These are phyloP conservation scores for Hirschioporus abietinus DNA, from an alignment of 768 basidiomycete species.

Conservation along the genomic window DNA sequence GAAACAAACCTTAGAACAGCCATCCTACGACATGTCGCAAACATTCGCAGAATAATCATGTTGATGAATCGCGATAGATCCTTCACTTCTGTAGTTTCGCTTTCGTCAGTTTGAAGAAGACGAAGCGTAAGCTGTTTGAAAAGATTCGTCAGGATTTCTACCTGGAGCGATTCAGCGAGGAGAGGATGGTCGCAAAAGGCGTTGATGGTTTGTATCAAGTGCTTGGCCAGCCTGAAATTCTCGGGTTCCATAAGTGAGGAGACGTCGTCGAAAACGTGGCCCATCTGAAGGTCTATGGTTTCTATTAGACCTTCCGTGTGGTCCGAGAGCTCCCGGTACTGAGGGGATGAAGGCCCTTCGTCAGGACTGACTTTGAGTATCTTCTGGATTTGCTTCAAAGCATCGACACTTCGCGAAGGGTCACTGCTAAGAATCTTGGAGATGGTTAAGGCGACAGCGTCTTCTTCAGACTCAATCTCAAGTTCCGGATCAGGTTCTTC, in stretches of 20 bases:
- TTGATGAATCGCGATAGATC: conserved; percentile 97
- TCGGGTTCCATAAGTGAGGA: conserved; percentile 68
- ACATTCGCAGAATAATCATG: conserved; percentile 92
- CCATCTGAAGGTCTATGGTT: conserved; percentile 87
- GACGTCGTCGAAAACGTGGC: conserved; percentile 82
- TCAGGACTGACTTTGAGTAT: conserved; percentile 76
- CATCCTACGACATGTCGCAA: conserved; percentile 86
- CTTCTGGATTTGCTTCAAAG: conserved; percentile 88
- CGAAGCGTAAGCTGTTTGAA: conserved; percentile 89
- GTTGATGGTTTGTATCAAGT: conserved; percentile 93
- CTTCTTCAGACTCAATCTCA: conserved; percentile 36
- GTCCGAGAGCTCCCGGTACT: conserved; percentile 74
- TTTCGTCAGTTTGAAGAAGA: conserved; percentile 91
- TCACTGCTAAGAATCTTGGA: conserved; percentile 89
- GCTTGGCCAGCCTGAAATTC: conserved; percentile 93
- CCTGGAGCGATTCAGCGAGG: conserved; percentile 81
- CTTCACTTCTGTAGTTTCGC: conserved; percentile 74
- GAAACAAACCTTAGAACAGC: conserved; percentile 78
- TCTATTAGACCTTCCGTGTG: conserved; percentile 83
- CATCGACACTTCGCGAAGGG: conserved; percentile 81
- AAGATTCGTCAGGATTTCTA: conserved; percentile 79
- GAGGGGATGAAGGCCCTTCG: conserved; percentile 57
- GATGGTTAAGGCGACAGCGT: conserved; percentile 75
- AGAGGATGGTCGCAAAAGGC: conserved; percentile 89
- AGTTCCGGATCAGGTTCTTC: conserved; percentile 12